phyloP scores from a whole-genome alignment of 192 early-diverging fungal genomes.

The Coemansia sp. region DNA sequence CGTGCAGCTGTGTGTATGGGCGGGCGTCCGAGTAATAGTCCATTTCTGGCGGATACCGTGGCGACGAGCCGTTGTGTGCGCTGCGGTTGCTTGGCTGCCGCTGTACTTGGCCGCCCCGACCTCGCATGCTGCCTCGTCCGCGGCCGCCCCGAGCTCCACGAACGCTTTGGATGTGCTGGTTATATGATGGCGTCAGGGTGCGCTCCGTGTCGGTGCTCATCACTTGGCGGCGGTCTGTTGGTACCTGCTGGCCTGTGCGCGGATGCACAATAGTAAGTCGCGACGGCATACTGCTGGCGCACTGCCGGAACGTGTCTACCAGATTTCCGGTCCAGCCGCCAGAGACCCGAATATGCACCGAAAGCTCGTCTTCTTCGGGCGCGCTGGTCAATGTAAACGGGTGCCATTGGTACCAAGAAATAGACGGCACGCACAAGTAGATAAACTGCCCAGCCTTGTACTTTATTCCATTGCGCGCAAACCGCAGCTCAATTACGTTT shows the following conservation, averaged over 20 bases:
- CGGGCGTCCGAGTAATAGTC: constrained; percentile 9
- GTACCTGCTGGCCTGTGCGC: background rate
- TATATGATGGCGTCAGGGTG: constrained; percentile 12
- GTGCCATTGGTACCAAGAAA: constrained; percentile 73
- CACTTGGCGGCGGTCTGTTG: background rate
- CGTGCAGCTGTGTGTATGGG: background rate
- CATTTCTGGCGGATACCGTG: constrained; percentile 23
- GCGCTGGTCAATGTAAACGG: constrained; percentile 83
- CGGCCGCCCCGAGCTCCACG: background rate
- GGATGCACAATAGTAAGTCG: background rate
- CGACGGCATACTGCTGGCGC: constrained; percentile 1
- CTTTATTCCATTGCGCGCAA: constrained; percentile 60
- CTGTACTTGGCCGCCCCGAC: background rate
- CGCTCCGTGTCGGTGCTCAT: constrained; percentile 7
- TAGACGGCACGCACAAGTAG: constrained; percentile 69
- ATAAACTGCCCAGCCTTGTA: constrained; percentile 74
- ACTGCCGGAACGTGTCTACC: constrained; percentile 21
- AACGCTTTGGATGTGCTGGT: background rate
- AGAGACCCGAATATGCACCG: constrained; percentile 71
- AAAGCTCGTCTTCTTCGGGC: constrained; percentile 71
- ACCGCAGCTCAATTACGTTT: constrained; percentile 76
- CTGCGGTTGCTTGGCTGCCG: constrained; percentile 10
- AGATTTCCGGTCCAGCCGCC: constrained; percentile 73
- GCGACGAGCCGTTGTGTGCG: background rate
- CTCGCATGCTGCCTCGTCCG: background rate